These are phyloP conservation scores for Areca catechu DNA, from an alignment of 176 grass and related monocot genomes.

Conservation along the genomic window DNA sequence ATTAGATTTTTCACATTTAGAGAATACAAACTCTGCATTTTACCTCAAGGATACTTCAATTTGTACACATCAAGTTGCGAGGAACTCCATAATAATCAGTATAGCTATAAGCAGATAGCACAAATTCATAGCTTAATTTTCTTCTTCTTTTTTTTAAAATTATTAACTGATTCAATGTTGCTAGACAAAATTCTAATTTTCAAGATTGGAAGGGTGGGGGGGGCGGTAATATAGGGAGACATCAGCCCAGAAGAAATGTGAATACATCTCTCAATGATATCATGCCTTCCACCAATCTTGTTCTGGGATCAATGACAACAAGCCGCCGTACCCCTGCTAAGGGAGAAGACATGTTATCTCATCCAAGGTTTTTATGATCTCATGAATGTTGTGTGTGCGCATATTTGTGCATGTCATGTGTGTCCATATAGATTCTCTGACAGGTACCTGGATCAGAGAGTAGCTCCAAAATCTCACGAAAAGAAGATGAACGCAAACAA, in stretches of 20 bases:
- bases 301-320: conserved; percentile 3
- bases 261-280: conserved; percentile 2
- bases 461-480: conserved; percentile 38
- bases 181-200: not conserved
- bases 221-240: not conserved
- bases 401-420: no score
- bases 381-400: no score
- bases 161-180: not conserved
- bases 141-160: not conserved
- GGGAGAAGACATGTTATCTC: not conserved
- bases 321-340: not conserved
- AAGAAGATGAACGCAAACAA: conserved; percentile 37
- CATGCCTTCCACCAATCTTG: conserved; percentile 2
- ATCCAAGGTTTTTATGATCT: no score
- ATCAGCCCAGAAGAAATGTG: not conserved
- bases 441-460: conserved; percentile 54
- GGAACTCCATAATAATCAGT: not conserved
- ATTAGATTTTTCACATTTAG: no score
- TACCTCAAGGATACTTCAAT: no score
- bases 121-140: not conserved
- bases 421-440: no score
- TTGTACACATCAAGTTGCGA: not conserved
- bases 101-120: not conserved
- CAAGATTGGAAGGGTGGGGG: no score
- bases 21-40: no score